Evolutionary conservation across 2,329 filamentous ascomycete genomes (phyloP), one percentile per base, ranked within the genome.

Genomic region (Pseudofabraea citricarpa): DNA sequence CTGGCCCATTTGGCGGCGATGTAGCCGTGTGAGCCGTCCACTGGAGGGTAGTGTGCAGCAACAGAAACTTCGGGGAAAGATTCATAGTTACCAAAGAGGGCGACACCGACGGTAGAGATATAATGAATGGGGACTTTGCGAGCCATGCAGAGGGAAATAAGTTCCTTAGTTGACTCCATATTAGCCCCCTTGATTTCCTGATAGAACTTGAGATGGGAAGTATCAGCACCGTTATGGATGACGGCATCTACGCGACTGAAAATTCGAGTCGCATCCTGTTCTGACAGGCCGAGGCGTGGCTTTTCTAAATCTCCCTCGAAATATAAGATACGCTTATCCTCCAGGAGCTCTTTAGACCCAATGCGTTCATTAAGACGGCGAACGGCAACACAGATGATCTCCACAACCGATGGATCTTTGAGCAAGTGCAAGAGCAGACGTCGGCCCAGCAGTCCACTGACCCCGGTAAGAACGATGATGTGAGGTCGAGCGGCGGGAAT

Each of bases 181-280:
- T 72, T 72, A 21, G 54, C 36, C 0, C 40, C 26, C 1, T 57
- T 53, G 0, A 72, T 53, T 0, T 55, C 50, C 6, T 48, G 21
- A 48, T 70, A 73, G 2, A 52, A 50, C 18, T 70, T 63, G 46
- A 57, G 43, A 51, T 57, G 67, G 6, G 55, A 64, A 9, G 57
- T 56, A 9, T 67, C 62, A 8, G 70, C 70, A 5, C 68, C 74
- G 36, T 62, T 66, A 53, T 78, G 81, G 21, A 85, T 71, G 35
- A 83, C 70, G 4, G 71, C 52, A 50, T 73, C 64, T 1, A 57
- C 62, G 2, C 54, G 31, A 2, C 27, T n/a, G 16, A 56, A 54
- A 2, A 75, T 49, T 1, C n/a, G n/a, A 1, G 36, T 12, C 10
- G 18, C 13, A 19, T 15, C 33, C 16, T 18, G n/a, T 56, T 50